Evolutionary conservation across 192 early-diverging fungal genomes (phyloP), one percentile per base, ranked within the genome.

Genomic region (Chytriomyces hyalinus): DNA sequence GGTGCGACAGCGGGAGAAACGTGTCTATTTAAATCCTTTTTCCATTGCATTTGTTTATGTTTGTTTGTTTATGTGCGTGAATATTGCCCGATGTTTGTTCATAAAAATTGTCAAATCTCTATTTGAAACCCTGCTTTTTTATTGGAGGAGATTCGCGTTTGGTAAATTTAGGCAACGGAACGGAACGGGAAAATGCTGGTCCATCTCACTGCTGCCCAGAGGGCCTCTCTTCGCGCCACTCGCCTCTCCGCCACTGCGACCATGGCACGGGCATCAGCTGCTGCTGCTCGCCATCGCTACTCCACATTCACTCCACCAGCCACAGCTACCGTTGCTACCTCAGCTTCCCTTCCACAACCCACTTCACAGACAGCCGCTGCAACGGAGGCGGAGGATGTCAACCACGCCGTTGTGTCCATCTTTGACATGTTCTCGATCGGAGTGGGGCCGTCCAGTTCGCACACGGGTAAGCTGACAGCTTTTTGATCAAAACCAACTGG

Each of bases 341-440:
- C 36, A 36, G 36, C 36, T 36, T 57, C 67, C 36, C 67, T 45
- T n/a, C 47, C 67, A 17, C 13, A 24, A 46, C 45, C 67, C 15
- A 11, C 28, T n/a, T 49, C 28, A 17, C 24, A 13, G 26, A 1
- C 47, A 46, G 9, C 47, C 24, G 20, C 44, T 8, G 64, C 28
- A 17, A 48, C 28, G 60, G 50, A 17, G 17, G 62, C 13, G 11
- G 65, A 77, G 51, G 65, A 50, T 46, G 78, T 79, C 60, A 80
- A 82, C 15, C 94, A 97, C 73, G 94, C 94, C 15, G 94, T 96
- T 2, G 91, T 97, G 46, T 93, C 92, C 67, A 93, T 93, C 1
- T 98, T 98, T 86, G 95, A 98, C 84, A 80, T 98, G 67, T 96
- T 96, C 67, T 95, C 93, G 13, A 96, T 98, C 77, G 96, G 96